Percentiles rank a stretch among this genome's conserved stretches.
Evolutionary conservation across 2,329 filamentous ascomycete genomes (phyloP).

Genomic region (Domatiomyces catenatus): DNA sequence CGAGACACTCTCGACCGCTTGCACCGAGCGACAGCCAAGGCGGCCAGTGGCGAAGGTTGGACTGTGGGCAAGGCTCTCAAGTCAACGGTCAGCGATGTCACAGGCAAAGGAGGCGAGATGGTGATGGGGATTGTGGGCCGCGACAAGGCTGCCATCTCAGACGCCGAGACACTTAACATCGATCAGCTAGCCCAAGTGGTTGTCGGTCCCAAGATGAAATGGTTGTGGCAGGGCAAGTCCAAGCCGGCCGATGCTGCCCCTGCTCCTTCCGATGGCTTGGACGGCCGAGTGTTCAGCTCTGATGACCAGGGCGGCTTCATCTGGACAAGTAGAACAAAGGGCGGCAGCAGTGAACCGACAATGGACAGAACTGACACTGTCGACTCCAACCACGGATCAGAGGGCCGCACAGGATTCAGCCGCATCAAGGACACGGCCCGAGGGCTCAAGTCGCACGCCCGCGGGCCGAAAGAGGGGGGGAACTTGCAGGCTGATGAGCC

Average conservation of each 20-base stretch:
- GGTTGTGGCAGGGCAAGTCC: slow-evolving; percentile 87
- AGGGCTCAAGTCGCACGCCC: slow-evolving; percentile 8
- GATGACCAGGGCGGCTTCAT: slow-evolving; percentile 32
- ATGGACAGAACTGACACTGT: not conserved
- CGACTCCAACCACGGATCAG: not conserved
- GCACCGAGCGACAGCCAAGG: slow-evolving; percentile 74
- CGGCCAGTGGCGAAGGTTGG: slow-evolving; percentile 78
- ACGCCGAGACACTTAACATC: slow-evolving; percentile 82
- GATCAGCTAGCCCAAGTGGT: slow-evolving; percentile 66
- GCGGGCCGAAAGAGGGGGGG: not conserved
- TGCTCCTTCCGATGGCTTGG: slow-evolving; percentile 10
- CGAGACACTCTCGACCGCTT: slow-evolving; percentile 66
- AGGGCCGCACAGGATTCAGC: slow-evolving; percentile 5
- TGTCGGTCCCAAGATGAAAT: slow-evolving; percentile 72
- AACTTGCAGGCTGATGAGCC: not conserved
- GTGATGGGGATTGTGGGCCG: slow-evolving; percentile 87
- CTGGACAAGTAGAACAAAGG: slow-evolving; percentile 29
- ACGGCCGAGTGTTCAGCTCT: slow-evolving; percentile 29
- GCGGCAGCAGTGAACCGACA: slow-evolving; percentile 2
- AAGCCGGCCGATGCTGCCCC: slow-evolving; percentile 34
- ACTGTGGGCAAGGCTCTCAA: slow-evolving; percentile 88
- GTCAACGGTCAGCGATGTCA: slow-evolving; percentile 82
- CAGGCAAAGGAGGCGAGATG: slow-evolving; percentile 85
- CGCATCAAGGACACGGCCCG: slow-evolving; percentile 10
- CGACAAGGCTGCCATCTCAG: slow-evolving; percentile 78